Evolutionary conservation across 257 asterid species (phyloP), one percentile per base, ranked within the genome.

Genomic region (Solanum medicagineum): DNA sequence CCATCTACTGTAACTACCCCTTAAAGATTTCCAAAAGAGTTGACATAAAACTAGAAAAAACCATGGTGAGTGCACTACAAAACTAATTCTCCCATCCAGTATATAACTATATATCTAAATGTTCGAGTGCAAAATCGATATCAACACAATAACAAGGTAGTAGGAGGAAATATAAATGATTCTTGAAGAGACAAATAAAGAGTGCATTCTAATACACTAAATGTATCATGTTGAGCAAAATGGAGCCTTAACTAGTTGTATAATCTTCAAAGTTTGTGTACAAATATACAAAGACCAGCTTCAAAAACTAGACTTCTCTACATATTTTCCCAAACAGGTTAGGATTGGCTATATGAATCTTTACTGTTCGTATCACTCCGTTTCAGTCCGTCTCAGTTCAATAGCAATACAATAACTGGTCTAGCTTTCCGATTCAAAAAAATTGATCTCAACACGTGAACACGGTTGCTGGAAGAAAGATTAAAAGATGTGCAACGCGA

Each of bases 211-310:
- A 49, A 75, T 47, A 14, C 8, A 49, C 57, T 17, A 8, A 71
- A 42, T 44, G 24, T 65, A 81, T 91, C 92, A 89, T 65, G 90
- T 90, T 1, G 87, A 90, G 9, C 6, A 65, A 11, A 59, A 26
- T 65, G 85, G 49, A 84, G 56, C 84, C 86, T 73, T 73, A 17
- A 80, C 85, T 51, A 85, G 56, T 32, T 70, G 66, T 70, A 81
- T 84, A 42, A 19, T 81, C 80, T 81, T 66, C 87, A 56, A 79
- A 79, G 81, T 66, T 36, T 49, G 49, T 66, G 63, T 49, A 83
- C 83, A 86, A 86, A 71, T 47, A 47, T 8, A 14, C 60, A 24
- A 8, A 47, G 24, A 22, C 49, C 42, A 88, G 49, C 40, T 55
- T 68, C 44, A 73, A 62, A 80, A 84, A 10, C 84, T 68, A 70